Base-by-base conservation (phyloP, 2,329 filamentous ascomycete species). In the Calonectria pteridis region DNA sequence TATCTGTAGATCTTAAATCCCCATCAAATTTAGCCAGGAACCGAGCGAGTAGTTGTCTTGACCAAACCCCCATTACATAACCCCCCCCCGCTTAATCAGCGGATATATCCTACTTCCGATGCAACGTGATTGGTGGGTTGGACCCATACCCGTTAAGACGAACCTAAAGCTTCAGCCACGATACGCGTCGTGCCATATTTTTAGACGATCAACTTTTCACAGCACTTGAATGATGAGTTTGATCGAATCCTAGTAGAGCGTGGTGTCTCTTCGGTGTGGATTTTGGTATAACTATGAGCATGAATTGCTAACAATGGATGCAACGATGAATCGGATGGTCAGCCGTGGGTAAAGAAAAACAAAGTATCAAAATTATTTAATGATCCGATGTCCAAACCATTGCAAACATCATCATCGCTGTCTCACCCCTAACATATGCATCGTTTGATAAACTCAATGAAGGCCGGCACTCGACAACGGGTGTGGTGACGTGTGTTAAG, bases 141-240 rank as follows among this genome's bases (percentile, higher is more conserved):
- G 55, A 26, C 37, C 55, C 55, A 62, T 62, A 28, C 14, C 23
- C n/a, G n/a, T n/a, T n/a, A n/a, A 33, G 23, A 35, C 14, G 55
- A 62, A 40, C 35, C 16, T 20, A 62, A 62, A 40, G 55, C 55
- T 40, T 62, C 55, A 62, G 55, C 55, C 55, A 62, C 55, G 23
- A 26, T 62, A 62, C 55, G 55, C 55, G 55, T 62, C 33, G 35
- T 23, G 23, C 55, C 33, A 40, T 62, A 40, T 62, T 62, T 62
- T 40, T 37, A 62, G n/a, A 26, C 6, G 55, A 62, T 62, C 55
- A 11, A 5, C 4, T 26, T 10, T 62, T 62, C 29, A 20, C 51
- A 20, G 18, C 23, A 2, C 14, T 37, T 3, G 23, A 23, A 6
- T 5, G 33, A 62, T 28, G 14, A 18, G n/a, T n/a, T 35, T 62